A percentile compares a stretch with the other conserved stretches of the same genome.
Evolutionary conservation across 306 rosid genomes (phyloP).

Genomic region (Vigna angularis): DNA sequence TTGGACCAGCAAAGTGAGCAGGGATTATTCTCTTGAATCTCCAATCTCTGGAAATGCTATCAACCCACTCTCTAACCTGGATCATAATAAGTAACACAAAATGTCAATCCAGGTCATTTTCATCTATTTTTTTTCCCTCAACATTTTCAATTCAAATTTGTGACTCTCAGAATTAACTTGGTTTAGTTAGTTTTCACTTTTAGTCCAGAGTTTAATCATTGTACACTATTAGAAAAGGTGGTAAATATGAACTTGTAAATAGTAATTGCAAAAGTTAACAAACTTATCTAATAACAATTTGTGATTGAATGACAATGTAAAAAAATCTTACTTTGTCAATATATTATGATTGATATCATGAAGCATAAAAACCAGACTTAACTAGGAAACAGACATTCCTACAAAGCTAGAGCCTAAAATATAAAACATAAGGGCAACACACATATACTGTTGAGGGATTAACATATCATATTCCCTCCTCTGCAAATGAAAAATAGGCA

Average conservation of each 20-base stretch:
- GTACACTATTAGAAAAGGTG: background rate
- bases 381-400: background rate
- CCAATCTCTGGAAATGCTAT: slow-evolving; percentile 77
- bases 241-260: background rate
- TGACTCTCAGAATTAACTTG: background rate
- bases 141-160: background rate
- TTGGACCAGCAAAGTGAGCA: slow-evolving; percentile 90
- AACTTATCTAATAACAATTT: background rate
- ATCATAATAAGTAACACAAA: slow-evolving; percentile 17
- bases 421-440: background rate
- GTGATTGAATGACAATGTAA: background rate
- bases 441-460: no score
- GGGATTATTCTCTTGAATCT: slow-evolving; percentile 90
- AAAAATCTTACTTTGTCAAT: background rate
- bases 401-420: background rate
- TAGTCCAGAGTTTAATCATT: background rate
- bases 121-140: background rate
- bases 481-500: no score
- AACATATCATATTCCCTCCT: no score
- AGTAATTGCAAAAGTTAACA: background rate
- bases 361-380: background rate
- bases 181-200: background rate
- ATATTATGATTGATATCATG: background rate
- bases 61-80: slow-evolving; percentile 96
- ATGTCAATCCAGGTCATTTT: background rate